Conservation (phyloP, 148 eudicot genomes). For the Camellia lanceoleosa region DNA sequence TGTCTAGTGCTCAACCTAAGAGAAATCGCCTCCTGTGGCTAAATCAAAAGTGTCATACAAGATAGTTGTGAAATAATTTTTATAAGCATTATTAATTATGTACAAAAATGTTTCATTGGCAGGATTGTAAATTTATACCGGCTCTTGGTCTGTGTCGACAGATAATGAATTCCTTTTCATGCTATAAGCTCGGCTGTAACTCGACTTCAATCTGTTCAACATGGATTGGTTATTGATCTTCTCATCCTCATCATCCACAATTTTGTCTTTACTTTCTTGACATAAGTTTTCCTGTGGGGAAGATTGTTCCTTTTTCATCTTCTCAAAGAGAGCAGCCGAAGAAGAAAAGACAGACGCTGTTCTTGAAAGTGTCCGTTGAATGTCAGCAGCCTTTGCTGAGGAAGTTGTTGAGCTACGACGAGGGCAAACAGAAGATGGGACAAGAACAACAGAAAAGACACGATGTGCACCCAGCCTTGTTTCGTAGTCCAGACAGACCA, state of each 20-base stretch:
- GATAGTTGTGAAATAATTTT: background rate
- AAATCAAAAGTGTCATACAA: background rate
- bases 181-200: slow-evolving; percentile 45
- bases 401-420: slow-evolving; percentile 27
- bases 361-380: slow-evolving; percentile 58
- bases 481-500: slow-evolving; percentile 59
- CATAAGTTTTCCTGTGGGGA: slow-evolving; percentile 31
- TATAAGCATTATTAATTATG: slow-evolving; percentile 3
- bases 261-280: slow-evolving; percentile 20
- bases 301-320: slow-evolving; percentile 39
- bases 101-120: background rate
- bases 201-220: slow-evolving; percentile 50
- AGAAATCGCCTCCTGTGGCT: slow-evolving; percentile 43
- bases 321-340: slow-evolving; percentile 61
- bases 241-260: slow-evolving; percentile 4
- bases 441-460: slow-evolving; percentile 60
- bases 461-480: slow-evolving; percentile 59
- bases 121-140: slow-evolving; percentile 13
- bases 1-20: slow-evolving; percentile 60
- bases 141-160: slow-evolving; percentile 22
- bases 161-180: slow-evolving; percentile 22
- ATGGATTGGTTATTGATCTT: slow-evolving; percentile 30
- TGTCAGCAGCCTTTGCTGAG: slow-evolving; percentile 32
- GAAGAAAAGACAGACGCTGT: slow-evolving; percentile 63
- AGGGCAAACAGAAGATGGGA: slow-evolving; percentile 62